Percentiles rank a stretch among this genome's conserved stretches.
Conservation (phyloP, 441 rosid species). For the Gossypium trilobum region DNA sequence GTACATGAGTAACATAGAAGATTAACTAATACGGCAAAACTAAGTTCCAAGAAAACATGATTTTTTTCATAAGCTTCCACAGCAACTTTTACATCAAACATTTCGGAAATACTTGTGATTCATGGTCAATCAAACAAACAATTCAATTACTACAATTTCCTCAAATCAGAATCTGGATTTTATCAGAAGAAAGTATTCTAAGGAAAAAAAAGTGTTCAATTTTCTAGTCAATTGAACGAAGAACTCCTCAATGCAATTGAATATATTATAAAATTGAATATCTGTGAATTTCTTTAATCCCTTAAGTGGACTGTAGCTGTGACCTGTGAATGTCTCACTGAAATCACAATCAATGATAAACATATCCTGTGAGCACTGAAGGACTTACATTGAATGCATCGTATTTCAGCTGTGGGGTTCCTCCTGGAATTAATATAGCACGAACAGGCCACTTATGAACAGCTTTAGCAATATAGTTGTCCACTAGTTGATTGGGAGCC, state of each 20-base stretch:
- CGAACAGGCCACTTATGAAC: slow-evolving; percentile 64
- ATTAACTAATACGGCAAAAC: neutral
- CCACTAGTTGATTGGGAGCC: slow-evolving; percentile 63
- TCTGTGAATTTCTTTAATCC: neutral
- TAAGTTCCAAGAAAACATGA: neutral
- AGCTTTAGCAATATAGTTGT: slow-evolving; percentile 31
- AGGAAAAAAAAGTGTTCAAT: neutral
- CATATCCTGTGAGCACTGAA: neutral
- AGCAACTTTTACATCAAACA: neutral
- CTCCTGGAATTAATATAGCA: slow-evolving; percentile 57
- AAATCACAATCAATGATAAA: neutral
- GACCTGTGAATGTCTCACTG: neutral
- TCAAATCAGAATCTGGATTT: neutral
- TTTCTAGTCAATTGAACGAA: neutral
- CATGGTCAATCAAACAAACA: neutral
- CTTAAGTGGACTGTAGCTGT: neutral
- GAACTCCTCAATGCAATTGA: neutral
- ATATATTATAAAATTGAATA: neutral
- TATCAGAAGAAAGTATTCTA: neutral
- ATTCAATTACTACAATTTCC: neutral
- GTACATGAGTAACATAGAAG: neutral
- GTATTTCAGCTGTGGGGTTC: slow-evolving; percentile 48
- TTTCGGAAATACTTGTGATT: neutral
- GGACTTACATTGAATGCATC: slow-evolving; percentile 61
- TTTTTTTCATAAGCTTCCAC: neutral